Evolutionary conservation across 1,284 basidiomycete species (phyloP).

Genomic region (Kwoniella shivajii): DNA sequence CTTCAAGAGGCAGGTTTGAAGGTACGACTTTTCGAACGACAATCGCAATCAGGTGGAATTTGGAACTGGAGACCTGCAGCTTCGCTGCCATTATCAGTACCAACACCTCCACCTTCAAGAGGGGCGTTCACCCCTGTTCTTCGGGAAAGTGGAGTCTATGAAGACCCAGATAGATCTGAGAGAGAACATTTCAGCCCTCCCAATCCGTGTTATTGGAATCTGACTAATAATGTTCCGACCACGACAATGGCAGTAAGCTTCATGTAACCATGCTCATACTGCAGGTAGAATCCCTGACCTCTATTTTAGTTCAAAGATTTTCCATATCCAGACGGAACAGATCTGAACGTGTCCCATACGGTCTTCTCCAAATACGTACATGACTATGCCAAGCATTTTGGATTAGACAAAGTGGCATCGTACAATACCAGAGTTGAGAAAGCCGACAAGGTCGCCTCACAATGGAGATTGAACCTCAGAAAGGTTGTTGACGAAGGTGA

Average conservation of each 20-base stretch:
- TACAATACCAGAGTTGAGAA: conserved; percentile 61
- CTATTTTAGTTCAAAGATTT: conserved; percentile 32
- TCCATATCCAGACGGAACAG: conserved; percentile 29
- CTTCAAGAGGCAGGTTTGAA: conserved; percentile 50
- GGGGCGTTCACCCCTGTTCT: conserved; percentile 54
- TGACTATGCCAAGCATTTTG: conserved; percentile 52
- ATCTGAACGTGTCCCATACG: conserved; percentile 29
- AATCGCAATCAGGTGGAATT: conserved; percentile 56
- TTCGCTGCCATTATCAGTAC: conserved; percentile 54
- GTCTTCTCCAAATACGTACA: conserved; percentile 36
- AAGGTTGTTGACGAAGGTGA: conserved; percentile 55
- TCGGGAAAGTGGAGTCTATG: conserved; percentile 42
- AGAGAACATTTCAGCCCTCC: conserved; percentile 49
- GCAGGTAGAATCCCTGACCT: conserved; percentile 5
- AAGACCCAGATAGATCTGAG: conserved; percentile 34
- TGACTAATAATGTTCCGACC: conserved; percentile 56
- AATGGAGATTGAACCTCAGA: conserved; percentile 33
- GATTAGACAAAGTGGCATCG: conserved; percentile 52
- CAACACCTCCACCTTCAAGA: conserved; percentile 53
- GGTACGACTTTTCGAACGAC: conserved; percentile 58
- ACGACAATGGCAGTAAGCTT: conserved; percentile 25
- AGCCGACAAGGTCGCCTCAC: conserved; percentile 52
- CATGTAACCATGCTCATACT: neutral
- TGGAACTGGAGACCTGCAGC: conserved; percentile 58
- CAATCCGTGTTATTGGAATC: conserved; percentile 56